Evolutionary conservation across 805 yeast genomes (phyloP), one percentile per base, ranked within the genome.

Genomic region (Candida sonorensis): DNA sequence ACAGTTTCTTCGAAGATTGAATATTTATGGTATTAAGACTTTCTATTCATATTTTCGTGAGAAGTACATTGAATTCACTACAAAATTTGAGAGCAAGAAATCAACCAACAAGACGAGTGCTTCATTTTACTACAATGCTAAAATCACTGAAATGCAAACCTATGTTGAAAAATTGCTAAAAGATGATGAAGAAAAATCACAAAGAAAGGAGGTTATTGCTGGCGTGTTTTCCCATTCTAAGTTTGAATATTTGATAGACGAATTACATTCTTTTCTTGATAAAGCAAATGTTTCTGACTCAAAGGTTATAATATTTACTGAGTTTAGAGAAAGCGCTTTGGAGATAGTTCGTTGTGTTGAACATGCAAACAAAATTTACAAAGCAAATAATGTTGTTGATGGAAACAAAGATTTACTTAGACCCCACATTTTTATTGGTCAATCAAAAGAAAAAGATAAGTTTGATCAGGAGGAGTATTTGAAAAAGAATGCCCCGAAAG

Each of bases 391-490:
- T 42, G 39, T 50, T 6, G 41, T 53, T 34, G 51, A 48, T 24
- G n/a, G n/a, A n/a, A 57, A 56, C 34, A 45, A 39, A 18, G 60
- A 40, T 25, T 45, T 32, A 17, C 57, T 73, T 15, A 69, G 71
- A 30, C 84, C 97, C 0, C 95, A 85, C 52, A 75, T 90, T 16
- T 92, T 92, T 51, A 85, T 92, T 41, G 99, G 99, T 0, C 99
- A 92, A 52, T 71, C 95, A 0, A 73, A 71, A 39, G 88, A 77
- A 34, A 77, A 75, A 47, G 85, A 77, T 29, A 75, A 68, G 21
- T 78, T 79, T 50, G 82, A 79, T 49, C 78, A 78, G 38, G 71
- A 57, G 3, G 62, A 61, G 6, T 75, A 61, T 42, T 48, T 59
- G 10, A 49, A 61, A 23, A 71, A 70, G 38, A 55, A 64, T 27